These are phyloP conservation scores for Exophiala viscosa DNA, from an alignment of 2,329 filamentous ascomycete species.

Conservation along the genomic window DNA sequence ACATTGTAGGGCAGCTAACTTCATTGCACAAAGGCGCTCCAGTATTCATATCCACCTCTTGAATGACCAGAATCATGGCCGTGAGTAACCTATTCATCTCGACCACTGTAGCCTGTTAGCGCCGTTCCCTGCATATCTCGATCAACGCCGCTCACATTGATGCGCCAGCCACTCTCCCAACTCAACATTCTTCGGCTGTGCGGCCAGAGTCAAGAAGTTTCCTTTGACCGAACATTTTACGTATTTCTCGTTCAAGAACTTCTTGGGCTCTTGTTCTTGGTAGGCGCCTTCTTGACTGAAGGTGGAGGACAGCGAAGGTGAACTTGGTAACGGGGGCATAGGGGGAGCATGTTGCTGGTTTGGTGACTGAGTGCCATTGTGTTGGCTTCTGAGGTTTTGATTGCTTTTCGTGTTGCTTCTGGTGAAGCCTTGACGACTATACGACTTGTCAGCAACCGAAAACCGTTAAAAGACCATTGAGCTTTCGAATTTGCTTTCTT, in stretches of 20 bases:
- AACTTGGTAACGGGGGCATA: conserved; percentile 35
- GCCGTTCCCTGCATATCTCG: conserved; percentile 1
- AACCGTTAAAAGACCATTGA: conserved; percentile 21
- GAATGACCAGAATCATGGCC: conserved; percentile 83
- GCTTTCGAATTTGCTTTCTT: conserved; percentile 10
- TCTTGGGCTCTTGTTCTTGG: conserved; percentile 45
- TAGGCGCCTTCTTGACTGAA: conserved; percentile 35
- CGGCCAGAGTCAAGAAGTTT: conserved; percentile 94
- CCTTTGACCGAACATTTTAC: conserved; percentile 90
- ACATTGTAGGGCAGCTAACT: conserved; percentile 83
- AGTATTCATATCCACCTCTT: conserved; percentile 74
- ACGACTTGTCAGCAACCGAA: conserved; percentile 31
- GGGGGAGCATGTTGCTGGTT: conserved; percentile 32
- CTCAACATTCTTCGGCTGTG: conserved; percentile 88
- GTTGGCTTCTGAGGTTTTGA: conserved; percentile 36
- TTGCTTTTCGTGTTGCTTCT: conserved; percentile 44
- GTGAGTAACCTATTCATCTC: conserved; percentile 88
- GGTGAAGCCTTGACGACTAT: conserved; percentile 49
- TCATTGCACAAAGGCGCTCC: conserved; percentile 78
- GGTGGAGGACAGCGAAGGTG: conserved; percentile 39
- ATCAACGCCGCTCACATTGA: conserved; percentile 61
- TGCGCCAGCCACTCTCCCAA: conserved; percentile 94
- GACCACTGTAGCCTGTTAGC: conserved; percentile 60
- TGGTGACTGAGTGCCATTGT: conserved; percentile 32
- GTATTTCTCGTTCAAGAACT: conserved; percentile 51